A percentile compares a stretch with the other conserved stretches of the same genome.
Evolutionary conservation across 2,329 filamentous ascomycete species (phyloP).

Genomic region (Cordyceps tenuipes): DNA sequence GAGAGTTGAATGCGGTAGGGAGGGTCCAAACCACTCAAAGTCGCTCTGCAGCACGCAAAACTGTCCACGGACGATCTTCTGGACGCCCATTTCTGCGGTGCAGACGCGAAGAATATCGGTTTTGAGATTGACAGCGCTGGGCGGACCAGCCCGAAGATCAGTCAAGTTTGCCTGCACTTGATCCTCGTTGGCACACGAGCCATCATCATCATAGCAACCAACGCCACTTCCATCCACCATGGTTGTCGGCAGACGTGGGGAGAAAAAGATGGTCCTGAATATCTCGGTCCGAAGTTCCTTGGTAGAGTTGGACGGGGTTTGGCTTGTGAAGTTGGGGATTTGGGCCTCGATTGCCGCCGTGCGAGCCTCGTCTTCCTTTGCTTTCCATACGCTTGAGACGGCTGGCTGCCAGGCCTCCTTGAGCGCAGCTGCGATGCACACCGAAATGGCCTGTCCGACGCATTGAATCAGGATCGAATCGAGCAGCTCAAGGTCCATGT

Average conservation of each 20-base stretch:
- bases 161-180: slow-evolving; percentile 20
- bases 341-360: not conserved
- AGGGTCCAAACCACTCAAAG: slow-evolving; percentile 50
- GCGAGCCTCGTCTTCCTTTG: not conserved
- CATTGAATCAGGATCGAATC: slow-evolving; percentile 34
- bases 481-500: slow-evolving; percentile 43
- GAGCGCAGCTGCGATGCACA: not conserved
- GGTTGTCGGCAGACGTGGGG: slow-evolving; percentile 33
- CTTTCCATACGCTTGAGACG: not conserved
- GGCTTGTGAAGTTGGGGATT: not conserved
- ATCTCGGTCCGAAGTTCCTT: not conserved
- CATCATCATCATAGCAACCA: slow-evolving; percentile 21
- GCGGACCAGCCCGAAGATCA: not conserved
- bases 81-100: slow-evolving; percentile 7
- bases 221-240: slow-evolving; percentile 28
- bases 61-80: slow-evolving; percentile 7
- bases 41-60: slow-evolving; percentile 41
- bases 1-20: slow-evolving; percentile 48
- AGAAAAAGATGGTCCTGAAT: not conserved
- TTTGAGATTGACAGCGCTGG: not conserved
- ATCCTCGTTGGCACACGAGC: slow-evolving; percentile 25
- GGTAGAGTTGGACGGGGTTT: not conserved
- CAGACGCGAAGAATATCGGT: slow-evolving; percentile 10
- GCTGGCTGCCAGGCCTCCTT: not conserved
- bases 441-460: slow-evolving; percentile 23